A percentile compares a stretch with the other conserved stretches of the same genome.
phyloP scores from a whole-genome alignment of 257 asterid species.

The Osmanthus fragrans region DNA sequence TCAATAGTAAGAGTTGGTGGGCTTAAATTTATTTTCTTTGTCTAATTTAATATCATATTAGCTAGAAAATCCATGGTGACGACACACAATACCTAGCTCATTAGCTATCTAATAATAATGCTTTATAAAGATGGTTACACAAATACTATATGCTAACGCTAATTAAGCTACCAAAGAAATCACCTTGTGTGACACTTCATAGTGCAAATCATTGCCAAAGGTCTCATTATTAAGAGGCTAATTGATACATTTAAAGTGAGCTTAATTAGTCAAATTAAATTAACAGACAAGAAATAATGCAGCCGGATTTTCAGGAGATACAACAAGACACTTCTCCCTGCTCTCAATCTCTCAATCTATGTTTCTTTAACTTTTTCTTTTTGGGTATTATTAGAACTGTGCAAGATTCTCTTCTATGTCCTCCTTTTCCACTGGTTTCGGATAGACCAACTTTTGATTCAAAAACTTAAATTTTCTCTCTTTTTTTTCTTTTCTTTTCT shows the following conservation, averaged over 20 bases:
- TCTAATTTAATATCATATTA: too few relatives aligned
- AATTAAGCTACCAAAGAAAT: background rate
- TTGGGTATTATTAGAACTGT: conserved; percentile 40
- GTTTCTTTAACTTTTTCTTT: conserved; percentile 30
- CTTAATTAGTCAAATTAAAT: conserved; percentile 11
- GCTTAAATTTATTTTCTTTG: too few relatives aligned
- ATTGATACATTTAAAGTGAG: conserved; percentile 24
- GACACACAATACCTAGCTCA: too few relatives aligned
- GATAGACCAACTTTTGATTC: background rate
- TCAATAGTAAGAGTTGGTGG: too few relatives aligned
- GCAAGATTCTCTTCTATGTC: conserved; percentile 28
- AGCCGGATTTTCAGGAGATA: conserved; percentile 56
- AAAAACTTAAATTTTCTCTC: too few relatives aligned
- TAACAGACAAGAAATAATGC: conserved; percentile 43
- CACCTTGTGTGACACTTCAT: conserved; percentile 7
- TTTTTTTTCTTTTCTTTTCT: background rate
- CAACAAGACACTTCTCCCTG: conserved; percentile 6
- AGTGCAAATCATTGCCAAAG: conserved; percentile 10
- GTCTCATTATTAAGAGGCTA: conserved; percentile 13
- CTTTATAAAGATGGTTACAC: background rate
- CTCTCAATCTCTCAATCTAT: background rate
- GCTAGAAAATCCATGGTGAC: too few relatives aligned
- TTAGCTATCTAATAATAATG: background rate
- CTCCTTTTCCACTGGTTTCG: conserved; percentile 25
- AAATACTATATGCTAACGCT: background rate